phyloP scores from a whole-genome alignment of 352 stramenopile species.

The Pythium brassicae region DNA sequence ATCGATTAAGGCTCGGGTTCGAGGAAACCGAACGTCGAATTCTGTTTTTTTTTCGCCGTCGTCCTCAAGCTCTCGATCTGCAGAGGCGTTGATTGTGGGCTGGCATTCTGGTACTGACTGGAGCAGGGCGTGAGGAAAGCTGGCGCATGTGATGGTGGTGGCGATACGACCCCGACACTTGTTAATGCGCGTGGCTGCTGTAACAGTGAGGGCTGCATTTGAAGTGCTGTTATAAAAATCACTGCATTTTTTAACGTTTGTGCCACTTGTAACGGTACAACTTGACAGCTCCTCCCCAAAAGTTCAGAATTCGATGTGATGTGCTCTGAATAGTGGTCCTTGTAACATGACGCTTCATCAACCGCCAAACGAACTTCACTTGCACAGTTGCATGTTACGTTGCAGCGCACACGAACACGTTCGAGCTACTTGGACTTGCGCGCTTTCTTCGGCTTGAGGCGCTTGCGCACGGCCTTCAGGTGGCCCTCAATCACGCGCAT shows the following conservation, averaged over 20 bases:
- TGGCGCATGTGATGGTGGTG: too few relatives aligned
- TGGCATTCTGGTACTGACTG: too few relatives aligned
- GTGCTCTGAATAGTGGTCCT: background rate
- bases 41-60: background rate
- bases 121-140: too few relatives aligned
- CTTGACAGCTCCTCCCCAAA: background rate
- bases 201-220: too few relatives aligned
- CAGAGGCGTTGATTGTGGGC: too few relatives aligned
- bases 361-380: too few relatives aligned
- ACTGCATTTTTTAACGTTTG: background rate
- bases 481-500: constrained; percentile 43
- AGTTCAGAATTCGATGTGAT: background rate
- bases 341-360: background rate
- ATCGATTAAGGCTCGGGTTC: background rate
- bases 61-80: too few relatives aligned
- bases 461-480: constrained; percentile 40
- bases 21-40: constrained; percentile 3
- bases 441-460: constrained; percentile 11
- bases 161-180: too few relatives aligned
- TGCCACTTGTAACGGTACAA: background rate
- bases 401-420: background rate
- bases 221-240: too few relatives aligned
- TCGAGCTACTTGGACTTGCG: constrained; percentile 2
- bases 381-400: too few relatives aligned
- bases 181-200: too few relatives aligned